phyloP scores from a whole-genome alignment of 768 basidiomycete species.

The Psilocybe cubensis region DNA sequence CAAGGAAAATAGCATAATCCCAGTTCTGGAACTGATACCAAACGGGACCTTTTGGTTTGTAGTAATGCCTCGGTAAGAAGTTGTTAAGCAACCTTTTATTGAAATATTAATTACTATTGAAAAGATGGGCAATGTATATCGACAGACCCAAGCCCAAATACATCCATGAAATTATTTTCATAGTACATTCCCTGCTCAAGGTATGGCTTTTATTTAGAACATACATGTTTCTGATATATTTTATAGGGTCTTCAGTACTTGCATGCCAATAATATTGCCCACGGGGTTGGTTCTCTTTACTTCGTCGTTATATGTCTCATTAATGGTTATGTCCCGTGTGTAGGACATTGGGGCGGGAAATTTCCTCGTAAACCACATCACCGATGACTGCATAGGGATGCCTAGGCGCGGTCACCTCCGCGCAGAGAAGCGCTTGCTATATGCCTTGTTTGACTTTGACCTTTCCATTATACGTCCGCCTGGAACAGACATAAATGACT shows the following conservation, averaged over 20 bases:
- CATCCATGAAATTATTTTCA: slow-evolving; percentile 7
- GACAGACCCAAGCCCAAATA: background rate
- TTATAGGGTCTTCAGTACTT: slow-evolving; percentile 20
- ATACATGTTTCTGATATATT: background rate
- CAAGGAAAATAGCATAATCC: slow-evolving; percentile 15
- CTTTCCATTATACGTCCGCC: slow-evolving; percentile 18
- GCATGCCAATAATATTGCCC: slow-evolving; percentile 22
- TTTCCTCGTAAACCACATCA: slow-evolving; percentile 21
- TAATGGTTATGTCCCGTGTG: background rate
- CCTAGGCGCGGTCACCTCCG: slow-evolving; percentile 5
- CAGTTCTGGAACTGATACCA: slow-evolving; percentile 26
- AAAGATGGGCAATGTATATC: slow-evolving; percentile 16
- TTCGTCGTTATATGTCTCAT: background rate
- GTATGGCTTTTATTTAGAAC: background rate
- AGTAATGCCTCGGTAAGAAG: slow-evolving; percentile 31
- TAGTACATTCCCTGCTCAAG: slow-evolving; percentile 21
- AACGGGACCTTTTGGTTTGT: slow-evolving; percentile 24
- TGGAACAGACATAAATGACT: background rate
- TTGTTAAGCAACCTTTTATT: background rate
- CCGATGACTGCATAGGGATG: background rate
- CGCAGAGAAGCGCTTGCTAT: slow-evolving; percentile 9
- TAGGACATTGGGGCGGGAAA: slow-evolving; percentile 15
- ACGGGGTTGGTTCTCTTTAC: slow-evolving; percentile 11
- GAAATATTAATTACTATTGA: background rate
- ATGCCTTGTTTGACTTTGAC: slow-evolving; percentile 26